Base-by-base conservation (phyloP, 495 filamentous ascomycete species). In the Xylaria acuta region DNA sequence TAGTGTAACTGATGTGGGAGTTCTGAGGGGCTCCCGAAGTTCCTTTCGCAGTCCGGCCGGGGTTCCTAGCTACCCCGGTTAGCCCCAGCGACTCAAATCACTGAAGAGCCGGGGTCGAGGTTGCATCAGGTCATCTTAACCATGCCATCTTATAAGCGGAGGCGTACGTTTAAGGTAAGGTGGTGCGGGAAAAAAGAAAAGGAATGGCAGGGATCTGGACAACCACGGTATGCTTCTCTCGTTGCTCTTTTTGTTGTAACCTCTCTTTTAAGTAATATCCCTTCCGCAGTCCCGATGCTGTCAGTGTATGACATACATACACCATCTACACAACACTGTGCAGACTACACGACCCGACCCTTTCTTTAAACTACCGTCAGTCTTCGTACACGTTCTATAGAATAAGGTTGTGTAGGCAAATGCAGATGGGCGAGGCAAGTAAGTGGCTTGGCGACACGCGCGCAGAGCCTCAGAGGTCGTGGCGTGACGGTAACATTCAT, bases 31-130 rank as follows among this genome's bases (percentile, higher is more conserved):
- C n/a, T 36, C 56, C 56, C 56, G 56, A 59, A 8, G 56, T 45
- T 64, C 43, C 64, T 22, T 51, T 53, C 27, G 45, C 36, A n/a
- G 34, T 43, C 51, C 36, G 53, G 22, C 67, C 16, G 40, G 65
- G 65, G 65, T 20, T 7, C 49, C 22, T 56, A 45, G 67, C 53
- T 69, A 69, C 69, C 69, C 68, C 69, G n/a, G 69, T 32, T 14
- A 59, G 49, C 69, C 60, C 62, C 69, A 56, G 47, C 69, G 69
- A 71, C 62, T 71, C 69, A 71, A 64, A 71, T 71, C 60, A 53
- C 8, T 41, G 41, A 63, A 34, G 62, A 66, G 20, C 45, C n/a
- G 62, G 69, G 70, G 62, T 65, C 20, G 51, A 43, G 70, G 69
- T 71, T 71, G 49, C 69, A 71, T 71, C 51, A 49, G 25, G 60